Evolutionary conservation across 345 rosid species (phyloP), one percentile per base, ranked within the genome.

Genomic region (Cardamine occulta): DNA sequence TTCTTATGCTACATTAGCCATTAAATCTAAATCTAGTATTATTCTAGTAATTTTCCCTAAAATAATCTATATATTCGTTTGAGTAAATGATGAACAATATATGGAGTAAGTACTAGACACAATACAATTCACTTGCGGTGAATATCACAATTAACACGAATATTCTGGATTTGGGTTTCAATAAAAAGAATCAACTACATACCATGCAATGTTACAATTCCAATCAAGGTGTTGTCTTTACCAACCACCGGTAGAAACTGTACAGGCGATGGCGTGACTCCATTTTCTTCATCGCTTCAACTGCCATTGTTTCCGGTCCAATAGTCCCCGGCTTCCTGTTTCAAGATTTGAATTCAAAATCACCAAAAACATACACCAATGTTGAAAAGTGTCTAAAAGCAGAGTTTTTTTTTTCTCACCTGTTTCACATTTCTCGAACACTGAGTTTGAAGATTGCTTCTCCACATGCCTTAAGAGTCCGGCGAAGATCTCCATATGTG

Each of bases 201-300:
- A 65, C 98, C 98, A 69, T 95, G 98, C 86, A 95, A 86, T 28
- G 96, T 95, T 17, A 95, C 80, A 55, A 95, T 89, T 68, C 98
- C 99, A 23, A 93, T 93, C 88, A 93, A 70, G 14, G 81, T 66
- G 62, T 88, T 90, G 44, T 84, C 84, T 23, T 82, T 80, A 72
- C 82, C 53, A 15, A 93, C 80, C 72, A 93, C 98, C 0, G 99
- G 98, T 72, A 95, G 81, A 80, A 95, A 95, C 60, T 95, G 99
- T 7, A 93, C 98, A 12, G 99, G 96, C 9, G 96, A 93, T 8
- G 99, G 99, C 9, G 98, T 0, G 98, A 88, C 66, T 95, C 99
- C 99, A 95, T 95, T 79, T 87, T 90, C 86, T 85, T 82, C 99
- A 92, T 92, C 26, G 97, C 99, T 77, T 90, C 98, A 82, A 89